Conservation (phyloP, 805 yeast species). For the Yarrowia osloensis region DNA sequence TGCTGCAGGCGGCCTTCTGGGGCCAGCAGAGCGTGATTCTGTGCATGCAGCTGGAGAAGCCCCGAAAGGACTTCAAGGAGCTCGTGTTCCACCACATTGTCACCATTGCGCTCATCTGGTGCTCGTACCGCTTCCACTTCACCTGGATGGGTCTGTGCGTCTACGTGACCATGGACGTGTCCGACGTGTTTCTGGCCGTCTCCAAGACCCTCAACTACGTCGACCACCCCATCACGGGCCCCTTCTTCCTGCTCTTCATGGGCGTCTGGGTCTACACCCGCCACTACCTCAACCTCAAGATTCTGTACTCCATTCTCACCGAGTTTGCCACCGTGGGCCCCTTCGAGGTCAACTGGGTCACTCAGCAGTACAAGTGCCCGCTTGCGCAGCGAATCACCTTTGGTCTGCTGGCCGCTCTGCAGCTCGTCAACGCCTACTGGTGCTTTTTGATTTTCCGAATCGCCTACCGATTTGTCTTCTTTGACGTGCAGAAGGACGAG, state of each 20-base stretch:
- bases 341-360: conserved; percentile 74
- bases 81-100: conserved; percentile 90
- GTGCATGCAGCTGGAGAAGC: conserved; percentile 83
- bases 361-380: conserved; percentile 96
- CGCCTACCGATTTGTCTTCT: conserved; percentile 61
- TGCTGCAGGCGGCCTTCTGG: conserved; percentile 97
- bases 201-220: conserved; percentile 89
- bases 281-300: conserved; percentile 77
- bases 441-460: conserved; percentile 77
- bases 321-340: conserved; percentile 87
- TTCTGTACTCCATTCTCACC: conserved; percentile 61
- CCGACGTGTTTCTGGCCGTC: conserved; percentile 81
- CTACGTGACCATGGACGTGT: conserved; percentile 93
- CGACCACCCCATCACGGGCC: conserved; percentile 62
- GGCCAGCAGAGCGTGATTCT: conserved; percentile 89
- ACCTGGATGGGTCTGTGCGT: conserved; percentile 93
- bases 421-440: conserved; percentile 88
- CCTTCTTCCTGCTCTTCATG: conserved; percentile 69
- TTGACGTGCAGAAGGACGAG: conserved; percentile 71
- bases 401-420: conserved; percentile 72
- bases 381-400: conserved; percentile 91
- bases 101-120: conserved; percentile 82
- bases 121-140: conserved; percentile 90
- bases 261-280: conserved; percentile 83
- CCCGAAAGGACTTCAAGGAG: conserved; percentile 91